Evolutionary conservation across 257 asterid species (phyloP), one percentile per base, ranked within the genome.

Genomic region (Nicotiana benthamiana): DNA sequence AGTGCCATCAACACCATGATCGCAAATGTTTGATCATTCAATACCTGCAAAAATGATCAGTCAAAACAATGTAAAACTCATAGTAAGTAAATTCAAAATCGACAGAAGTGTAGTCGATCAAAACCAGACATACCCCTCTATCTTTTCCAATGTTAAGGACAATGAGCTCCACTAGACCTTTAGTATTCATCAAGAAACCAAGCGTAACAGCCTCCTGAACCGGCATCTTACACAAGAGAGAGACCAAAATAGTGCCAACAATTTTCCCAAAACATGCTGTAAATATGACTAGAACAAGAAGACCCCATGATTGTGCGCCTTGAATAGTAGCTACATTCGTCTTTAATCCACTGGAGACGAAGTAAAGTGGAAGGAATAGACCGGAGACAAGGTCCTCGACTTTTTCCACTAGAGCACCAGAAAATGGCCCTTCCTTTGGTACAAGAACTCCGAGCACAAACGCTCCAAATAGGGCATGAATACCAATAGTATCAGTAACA

Each of bases 1-100:
- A 91, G 53, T 5, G 92, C 95, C 95, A 90, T 91, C 40, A 91
- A 24, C 1, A 91, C 93, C 84, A 91, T 68, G 51, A 91, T 86
- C 2, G 95, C 91, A 54, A 91, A 91, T 0, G 91, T 83, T 67
- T 91, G 89, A 79, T 91, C 95, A 67, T 90, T 91, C 83, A 91
- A 60, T n/a, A 90, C 92, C 93, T 90, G 60, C 11, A 85, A 34
- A 20, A 34, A 74, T 18, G 63, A 57, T 8, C 54, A 70, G 2
- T 78, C 61, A 65, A 34, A 40, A 36, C 15, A 63, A 76, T 16
- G 26, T 32, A 53, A 54, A 8, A 36, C 4, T 26, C 9, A 65
- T 32, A 22, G 4, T 10, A 36, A 36, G 3, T 34, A 53, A 32
- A 53, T 63, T 52, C 57, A 11, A 61, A 28, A 60, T 13, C 26